Evolutionary conservation across 164 flowering plant genomes (phyloP).

Genomic region (Saururus chinensis): DNA sequence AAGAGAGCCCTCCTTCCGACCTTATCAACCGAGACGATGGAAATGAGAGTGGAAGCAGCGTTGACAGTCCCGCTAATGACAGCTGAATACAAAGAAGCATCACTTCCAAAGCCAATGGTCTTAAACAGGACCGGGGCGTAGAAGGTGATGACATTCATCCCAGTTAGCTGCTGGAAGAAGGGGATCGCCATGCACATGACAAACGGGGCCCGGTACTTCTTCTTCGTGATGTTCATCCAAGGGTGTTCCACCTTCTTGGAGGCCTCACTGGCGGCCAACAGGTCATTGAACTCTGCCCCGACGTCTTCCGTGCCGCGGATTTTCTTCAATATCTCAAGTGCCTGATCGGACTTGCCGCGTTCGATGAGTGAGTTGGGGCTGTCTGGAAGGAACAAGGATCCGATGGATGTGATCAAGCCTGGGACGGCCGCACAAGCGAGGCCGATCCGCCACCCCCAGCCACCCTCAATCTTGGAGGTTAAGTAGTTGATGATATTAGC

Average conservation of each 20-base stretch:
- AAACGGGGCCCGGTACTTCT: slow-evolving; percentile 12
- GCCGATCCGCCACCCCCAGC: slow-evolving; percentile 27
- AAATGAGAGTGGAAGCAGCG: slow-evolving; percentile 15
- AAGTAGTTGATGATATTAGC: slow-evolving; percentile 24
- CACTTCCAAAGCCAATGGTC: slow-evolving; percentile 18
- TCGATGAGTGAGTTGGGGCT: slow-evolving; percentile 34
- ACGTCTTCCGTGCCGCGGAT: slow-evolving; percentile 18
- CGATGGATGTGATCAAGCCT: slow-evolving; percentile 15
- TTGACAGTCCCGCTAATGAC: slow-evolving; percentile 20
- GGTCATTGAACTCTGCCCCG: slow-evolving; percentile 17
- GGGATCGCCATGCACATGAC: slow-evolving; percentile 16
- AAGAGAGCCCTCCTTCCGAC: slow-evolving; percentile 18
- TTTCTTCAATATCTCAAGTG: slow-evolving; percentile 11
- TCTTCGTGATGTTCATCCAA: slow-evolving; percentile 12
- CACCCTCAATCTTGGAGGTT: slow-evolving; percentile 6
- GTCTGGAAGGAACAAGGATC: slow-evolving; percentile 21
- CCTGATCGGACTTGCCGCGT: slow-evolving; percentile 14
- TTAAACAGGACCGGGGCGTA: slow-evolving; percentile 25
- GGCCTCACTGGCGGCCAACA: slow-evolving; percentile 11
- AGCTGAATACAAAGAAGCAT: slow-evolving; percentile 15
- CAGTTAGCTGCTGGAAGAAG: slow-evolving; percentile 24
- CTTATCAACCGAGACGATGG: slow-evolving; percentile 13
- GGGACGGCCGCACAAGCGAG: slow-evolving; percentile 29
- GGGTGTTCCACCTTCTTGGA: slow-evolving; percentile 15
- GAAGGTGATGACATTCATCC: slow-evolving; percentile 29